Evolutionary conservation across 108 stramenopile genomes (phyloP).

Genomic region (Aurantiochytrium sp.): DNA sequence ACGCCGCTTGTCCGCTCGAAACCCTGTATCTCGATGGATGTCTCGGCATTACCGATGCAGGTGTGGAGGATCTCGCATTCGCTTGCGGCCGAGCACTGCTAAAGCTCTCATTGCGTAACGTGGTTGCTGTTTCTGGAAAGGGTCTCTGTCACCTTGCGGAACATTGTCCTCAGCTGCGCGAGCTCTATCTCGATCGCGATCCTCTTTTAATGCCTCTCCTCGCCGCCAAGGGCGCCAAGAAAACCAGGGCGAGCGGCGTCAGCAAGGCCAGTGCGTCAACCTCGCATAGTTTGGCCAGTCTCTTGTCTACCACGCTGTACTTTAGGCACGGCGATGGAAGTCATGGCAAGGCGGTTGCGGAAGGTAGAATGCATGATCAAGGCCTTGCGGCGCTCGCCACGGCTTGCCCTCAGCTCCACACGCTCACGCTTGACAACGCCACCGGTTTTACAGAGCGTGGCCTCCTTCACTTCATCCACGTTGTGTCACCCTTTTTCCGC

Average conservation of each 20-base stretch:
- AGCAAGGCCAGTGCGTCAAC: neutral
- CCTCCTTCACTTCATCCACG: no score
- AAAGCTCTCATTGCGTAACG: neutral
- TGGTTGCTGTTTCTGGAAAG: neutral
- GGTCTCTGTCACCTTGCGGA: neutral
- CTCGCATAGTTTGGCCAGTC: no score
- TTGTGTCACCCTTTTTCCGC: no score
- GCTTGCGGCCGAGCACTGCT: neutral
- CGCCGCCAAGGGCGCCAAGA: neutral
- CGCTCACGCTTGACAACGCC: no score
- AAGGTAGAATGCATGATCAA: no score
- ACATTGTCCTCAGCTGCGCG: neutral
- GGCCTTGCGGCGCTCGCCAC: no score
- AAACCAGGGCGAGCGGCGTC: neutral
- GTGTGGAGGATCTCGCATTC: neutral
- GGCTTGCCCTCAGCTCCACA: no score
- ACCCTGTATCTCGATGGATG: neutral
- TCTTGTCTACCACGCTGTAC: no score
- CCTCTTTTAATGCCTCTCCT: neutral
- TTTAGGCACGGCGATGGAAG: no score
- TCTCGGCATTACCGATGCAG: neutral
- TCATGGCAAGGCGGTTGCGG: no score
- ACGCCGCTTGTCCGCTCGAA: neutral
- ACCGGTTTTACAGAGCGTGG: no score
- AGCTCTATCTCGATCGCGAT: neutral